Evolutionary conservation across 257 asterid species (phyloP), one percentile per base, ranked within the genome.

Genomic region (Voacanga thouarsii): DNA sequence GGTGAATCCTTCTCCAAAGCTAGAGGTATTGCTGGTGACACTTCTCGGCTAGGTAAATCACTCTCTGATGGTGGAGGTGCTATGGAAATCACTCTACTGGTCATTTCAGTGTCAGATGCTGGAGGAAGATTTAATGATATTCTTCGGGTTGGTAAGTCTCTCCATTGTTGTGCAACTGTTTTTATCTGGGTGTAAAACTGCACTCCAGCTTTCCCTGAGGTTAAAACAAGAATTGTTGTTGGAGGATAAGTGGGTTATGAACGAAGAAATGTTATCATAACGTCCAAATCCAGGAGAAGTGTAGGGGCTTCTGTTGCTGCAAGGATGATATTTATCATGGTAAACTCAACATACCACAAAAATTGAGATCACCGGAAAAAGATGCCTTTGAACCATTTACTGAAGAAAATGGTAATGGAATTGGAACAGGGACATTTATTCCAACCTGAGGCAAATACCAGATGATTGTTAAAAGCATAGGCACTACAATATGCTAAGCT

Each of bases 161-260:
- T 82, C 90, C 87, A 87, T 8, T 75, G 85, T 79, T 79, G 86
- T 14, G 82, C 81, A 11, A 87, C 83, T 56, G 86, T 80, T 60
- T 87, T 87, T 56, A 77, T 57, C 77, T 67, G 81, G 12, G 85
- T 80, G 76, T 82, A 84, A 73, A 87, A 84, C 75, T 84, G 85
- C 18, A 80, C 86, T 30, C 85, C 87, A 16, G 87, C 85, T 70
- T 82, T 82, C 81, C 85, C 90, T 87, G 80, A 76, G 39, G 50
- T 80, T 74, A 19, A 16, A 6, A 18, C 47, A 68, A 12, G 45
- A 9, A 81, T 41, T 79, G 49, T 19, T 60, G 49, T 37, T 5
- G 6, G 9, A 14, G 30, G n/a, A 24, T 56, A 26, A 47, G 59
- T 3, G 37, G 23, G 10, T 1, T 53, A 53, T 16, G 30, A 33